Conservation (phyloP, 768 basidiomycete genomes). For the Xerocomellus amylosporus region DNA sequence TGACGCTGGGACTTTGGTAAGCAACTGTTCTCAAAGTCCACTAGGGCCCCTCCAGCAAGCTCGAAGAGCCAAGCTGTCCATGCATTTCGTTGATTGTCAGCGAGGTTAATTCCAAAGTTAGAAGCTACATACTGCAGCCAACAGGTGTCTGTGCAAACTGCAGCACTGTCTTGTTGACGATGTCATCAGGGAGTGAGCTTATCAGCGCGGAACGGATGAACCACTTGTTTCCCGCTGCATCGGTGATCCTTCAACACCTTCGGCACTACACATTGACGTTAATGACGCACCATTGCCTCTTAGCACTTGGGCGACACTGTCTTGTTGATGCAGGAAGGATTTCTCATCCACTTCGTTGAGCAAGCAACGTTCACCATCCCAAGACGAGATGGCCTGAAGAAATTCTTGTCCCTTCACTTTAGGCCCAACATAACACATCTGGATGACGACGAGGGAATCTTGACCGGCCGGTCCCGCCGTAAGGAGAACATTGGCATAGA, state of each 20-base stretch:
- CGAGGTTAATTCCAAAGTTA: not conserved
- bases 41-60: constrained; percentile 76
- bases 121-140: constrained; percentile 74
- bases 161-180: constrained; percentile 78
- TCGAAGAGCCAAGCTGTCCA: constrained; percentile 86
- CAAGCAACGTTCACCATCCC: constrained; percentile 84
- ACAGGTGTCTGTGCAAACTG: constrained; percentile 82
- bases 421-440: constrained; percentile 85
- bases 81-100: not conserved
- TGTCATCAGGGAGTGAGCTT: constrained; percentile 79
- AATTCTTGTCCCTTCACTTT: constrained; percentile 72
- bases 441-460: constrained; percentile 85
- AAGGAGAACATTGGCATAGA: constrained; percentile 87
- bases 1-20: constrained; percentile 77
- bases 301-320: constrained; percentile 86
- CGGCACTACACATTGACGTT: not conserved
- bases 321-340: constrained; percentile 85
- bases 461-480: constrained; percentile 85
- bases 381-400: constrained; percentile 79
- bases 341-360: constrained; percentile 91
- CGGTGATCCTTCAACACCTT: not conserved
- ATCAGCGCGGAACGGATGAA: constrained; percentile 87
- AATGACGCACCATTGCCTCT: constrained; percentile 67
- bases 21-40: constrained; percentile 70
- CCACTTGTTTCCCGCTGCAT: constrained; percentile 77